Evolutionary conservation across 306 rosid species (phyloP), one percentile per base, ranked within the genome.

Genomic region (Castanea mollissima): DNA sequence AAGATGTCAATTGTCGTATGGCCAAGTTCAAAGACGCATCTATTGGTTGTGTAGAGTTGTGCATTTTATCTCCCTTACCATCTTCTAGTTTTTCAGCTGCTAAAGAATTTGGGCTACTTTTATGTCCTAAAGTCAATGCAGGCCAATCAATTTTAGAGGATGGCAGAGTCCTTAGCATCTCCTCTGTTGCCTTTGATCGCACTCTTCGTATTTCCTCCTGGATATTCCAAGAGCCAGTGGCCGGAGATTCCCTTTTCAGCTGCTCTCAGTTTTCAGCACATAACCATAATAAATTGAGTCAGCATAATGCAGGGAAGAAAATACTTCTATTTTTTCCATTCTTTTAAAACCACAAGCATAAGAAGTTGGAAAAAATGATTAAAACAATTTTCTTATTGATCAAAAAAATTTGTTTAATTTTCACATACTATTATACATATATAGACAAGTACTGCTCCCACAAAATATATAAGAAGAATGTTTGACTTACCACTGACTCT

Each of bases 151-250:
- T 78, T 79, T 83, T 90, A 6, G 91, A 73, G 76, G 99, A 95
- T 67, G 98, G 93, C 76, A 83, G 82, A 69, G 88, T 83, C 83
- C 89, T 88, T 23, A 96, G 89, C 97, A 96, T 86, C 82, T 96
- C 96, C 83, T 96, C 97, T 13, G 99, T 88, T 83, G 99, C 99
- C 87, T 89, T 96, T 12, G 90, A 86, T 63, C 99, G 90, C 65
- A 96, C 97, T 78, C 90, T 93, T 79, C 95, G 91, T 82, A 96
- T 77, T 89, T 96, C 99, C 81, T 96, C 99, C 82, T 91, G 92
- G 83, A 96, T 96, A 81, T 96, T 96, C 99, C 99, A 96, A 54
- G 97, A 87, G 55, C 96, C 98, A 71, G 88, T 83, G 77, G 90
- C 85, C 7, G 89, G 79, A 75, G 90, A 78, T 69, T 87, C 94